Evolutionary conservation across 202 grass and related monocot species (phyloP).

Genomic region (Setaria viridis): DNA sequence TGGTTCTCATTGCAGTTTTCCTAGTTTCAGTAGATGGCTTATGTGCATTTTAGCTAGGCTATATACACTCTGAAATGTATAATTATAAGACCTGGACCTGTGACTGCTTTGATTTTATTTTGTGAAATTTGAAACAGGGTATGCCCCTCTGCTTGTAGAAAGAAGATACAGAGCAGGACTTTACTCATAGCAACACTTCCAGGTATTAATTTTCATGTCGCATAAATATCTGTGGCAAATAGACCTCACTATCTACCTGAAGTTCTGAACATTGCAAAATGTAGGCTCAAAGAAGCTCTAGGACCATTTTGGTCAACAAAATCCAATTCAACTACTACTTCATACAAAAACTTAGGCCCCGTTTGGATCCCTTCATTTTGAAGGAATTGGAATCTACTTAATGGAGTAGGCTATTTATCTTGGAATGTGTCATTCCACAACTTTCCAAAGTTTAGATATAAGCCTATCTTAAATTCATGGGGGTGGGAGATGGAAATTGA

Average conservation of each 20-base stretch:
- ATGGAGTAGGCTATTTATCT: too few species aligned
- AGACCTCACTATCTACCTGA: background rate
- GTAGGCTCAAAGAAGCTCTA: slow-evolving; percentile 1
- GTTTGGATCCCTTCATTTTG: too few species aligned
- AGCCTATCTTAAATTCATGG: too few species aligned
- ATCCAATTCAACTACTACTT: background rate
- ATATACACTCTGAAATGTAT: background rate
- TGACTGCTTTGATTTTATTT: background rate
- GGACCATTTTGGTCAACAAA: background rate
- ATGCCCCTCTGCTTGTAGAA: background rate
- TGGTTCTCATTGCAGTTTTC: slow-evolving; percentile 4
- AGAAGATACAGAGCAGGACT: background rate
- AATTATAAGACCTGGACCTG: background rate
- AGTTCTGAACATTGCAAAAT: slow-evolving; percentile 1
- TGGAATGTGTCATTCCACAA: too few species aligned
- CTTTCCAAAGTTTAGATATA: too few species aligned
- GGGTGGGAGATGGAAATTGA: too few species aligned
- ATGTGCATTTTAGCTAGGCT: background rate
- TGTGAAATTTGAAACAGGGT: background rate
- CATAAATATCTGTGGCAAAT: background rate
- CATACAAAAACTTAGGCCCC: background rate
- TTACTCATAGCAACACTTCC: background rate
- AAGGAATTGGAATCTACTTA: too few species aligned
- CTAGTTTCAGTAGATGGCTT: background rate
- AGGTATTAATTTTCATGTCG: background rate